A percentile compares a stretch with the other conserved stretches of the same genome.
These are phyloP conservation scores for Cicer cuneatum DNA, from an alignment of 306 rosid genomes.

Conservation along the genomic window DNA sequence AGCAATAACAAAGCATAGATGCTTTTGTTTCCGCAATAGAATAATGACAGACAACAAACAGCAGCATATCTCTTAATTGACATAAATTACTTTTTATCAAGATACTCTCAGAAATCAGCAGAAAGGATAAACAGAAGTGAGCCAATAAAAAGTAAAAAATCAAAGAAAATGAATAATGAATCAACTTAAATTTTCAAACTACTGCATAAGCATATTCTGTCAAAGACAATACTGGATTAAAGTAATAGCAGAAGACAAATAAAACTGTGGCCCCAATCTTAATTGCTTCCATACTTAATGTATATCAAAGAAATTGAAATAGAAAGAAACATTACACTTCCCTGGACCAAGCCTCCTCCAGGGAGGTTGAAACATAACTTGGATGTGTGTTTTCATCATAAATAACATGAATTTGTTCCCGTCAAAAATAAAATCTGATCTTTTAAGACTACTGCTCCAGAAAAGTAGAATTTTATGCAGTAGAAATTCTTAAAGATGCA, in stretches of 20 bases:
- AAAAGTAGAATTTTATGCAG: not conserved
- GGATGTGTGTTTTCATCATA: not conserved
- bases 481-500: not conserved
- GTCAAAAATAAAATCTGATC: not conserved
- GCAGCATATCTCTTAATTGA: constrained; percentile 20
- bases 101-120: constrained; percentile 23
- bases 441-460: constrained; percentile 9
- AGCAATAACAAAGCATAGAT: constrained; percentile 29
- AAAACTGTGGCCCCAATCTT: constrained; percentile 1
- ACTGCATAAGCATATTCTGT: not conserved
- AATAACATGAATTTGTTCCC: too few species aligned
- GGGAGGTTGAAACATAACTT: not conserved
- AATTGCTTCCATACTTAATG: not conserved
- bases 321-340: constrained; percentile 4
- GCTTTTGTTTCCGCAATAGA: constrained; percentile 30
- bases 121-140: constrained; percentile 12
- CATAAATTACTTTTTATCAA: constrained; percentile 18
- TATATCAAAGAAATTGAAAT: constrained; percentile 13
- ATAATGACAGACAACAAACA: constrained; percentile 28
- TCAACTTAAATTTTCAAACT: constrained; percentile 32
- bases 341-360: not conserved
- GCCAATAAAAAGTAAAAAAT: constrained; percentile 25
- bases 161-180: constrained; percentile 10
- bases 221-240: constrained; percentile 6
- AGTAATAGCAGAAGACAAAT: constrained; percentile 8